Percentiles rank a stretch among this genome's conserved stretches.
Conservation (phyloP, 1,139 yeast species). For the Scheffersomyces parashehatae region DNA sequence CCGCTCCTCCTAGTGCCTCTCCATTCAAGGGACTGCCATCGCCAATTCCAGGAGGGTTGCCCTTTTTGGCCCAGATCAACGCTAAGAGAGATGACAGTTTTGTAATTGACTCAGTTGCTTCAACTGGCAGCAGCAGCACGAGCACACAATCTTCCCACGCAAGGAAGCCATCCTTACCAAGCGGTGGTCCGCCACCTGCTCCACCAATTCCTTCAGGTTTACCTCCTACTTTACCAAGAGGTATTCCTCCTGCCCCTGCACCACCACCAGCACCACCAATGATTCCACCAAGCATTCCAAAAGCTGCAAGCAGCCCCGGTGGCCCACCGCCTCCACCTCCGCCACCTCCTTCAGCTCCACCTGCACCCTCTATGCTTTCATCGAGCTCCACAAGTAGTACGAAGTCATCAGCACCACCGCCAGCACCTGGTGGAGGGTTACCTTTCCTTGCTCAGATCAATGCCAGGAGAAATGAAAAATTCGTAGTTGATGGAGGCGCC, state of each 20-base stretch:
- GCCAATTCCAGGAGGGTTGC: conserved; percentile 25
- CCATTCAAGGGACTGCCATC: conserved; percentile 1
- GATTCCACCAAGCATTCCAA: conserved; percentile 17
- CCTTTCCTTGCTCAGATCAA: conserved; percentile 47
- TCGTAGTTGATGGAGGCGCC: conserved; percentile 34
- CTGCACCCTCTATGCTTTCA: conserved; percentile 10
- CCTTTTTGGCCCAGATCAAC: conserved; percentile 58
- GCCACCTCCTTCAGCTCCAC: conserved; percentile 8
- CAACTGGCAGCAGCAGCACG: not conserved
- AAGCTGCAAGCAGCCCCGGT: not conserved
- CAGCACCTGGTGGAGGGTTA: conserved; percentile 29
- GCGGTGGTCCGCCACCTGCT: conserved; percentile 12
- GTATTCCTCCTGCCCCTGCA: conserved; percentile 8
- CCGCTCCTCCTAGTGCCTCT: conserved; percentile 15
- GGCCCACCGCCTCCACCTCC: conserved; percentile 13
- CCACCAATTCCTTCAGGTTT: conserved; percentile 9
- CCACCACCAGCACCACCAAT: conserved; percentile 10
- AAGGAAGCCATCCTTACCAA: conserved; percentile 18
- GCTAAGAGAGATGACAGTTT: conserved; percentile 54
- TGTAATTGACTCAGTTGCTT: conserved; percentile 51
- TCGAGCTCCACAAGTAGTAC: conserved; percentile 11
- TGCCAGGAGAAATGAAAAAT: conserved; percentile 36
- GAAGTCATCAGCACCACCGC: conserved; percentile 7
- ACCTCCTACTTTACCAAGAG: conserved; percentile 13
- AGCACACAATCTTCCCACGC: conserved; percentile 10